A percentile compares a stretch with the other conserved stretches of the same genome.
Conservation (phyloP, 495 filamentous ascomycete genomes). For the Neurospora sp. region DNA sequence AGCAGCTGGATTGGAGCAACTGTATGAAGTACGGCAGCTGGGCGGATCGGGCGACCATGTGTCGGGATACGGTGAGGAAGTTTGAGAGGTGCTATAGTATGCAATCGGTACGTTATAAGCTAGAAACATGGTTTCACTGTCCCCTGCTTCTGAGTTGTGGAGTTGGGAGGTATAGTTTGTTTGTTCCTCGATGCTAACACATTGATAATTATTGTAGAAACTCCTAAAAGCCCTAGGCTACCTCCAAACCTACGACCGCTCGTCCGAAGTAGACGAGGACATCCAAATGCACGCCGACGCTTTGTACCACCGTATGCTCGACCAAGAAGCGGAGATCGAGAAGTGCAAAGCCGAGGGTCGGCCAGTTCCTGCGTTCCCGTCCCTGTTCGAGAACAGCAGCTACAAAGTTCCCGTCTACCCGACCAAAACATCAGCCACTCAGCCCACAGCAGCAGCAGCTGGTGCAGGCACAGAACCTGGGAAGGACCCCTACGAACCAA, state of each 20-base stretch:
- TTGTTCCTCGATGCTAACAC: not conserved
- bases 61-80: conserved; percentile 53
- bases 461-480: not conserved
- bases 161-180: not conserved
- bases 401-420: conserved; percentile 8
- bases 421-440: conserved; percentile 14
- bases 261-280: conserved; percentile 62
- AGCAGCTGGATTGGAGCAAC: conserved; percentile 61
- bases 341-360: conserved; percentile 54
- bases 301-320: conserved; percentile 75
- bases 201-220: conserved; percentile 37
- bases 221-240: conserved; percentile 91
- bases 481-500: conserved; percentile 16
- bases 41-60: conserved; percentile 57
- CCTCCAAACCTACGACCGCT: conserved; percentile 51
- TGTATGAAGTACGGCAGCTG: conserved; percentile 63
- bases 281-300: conserved; percentile 95
- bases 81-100: conserved; percentile 75
- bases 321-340: conserved; percentile 59
- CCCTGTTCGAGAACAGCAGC: conserved; percentile 27
- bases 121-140: not conserved
- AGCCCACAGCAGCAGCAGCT: not conserved
- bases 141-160: not conserved
- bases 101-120: conserved; percentile 52
- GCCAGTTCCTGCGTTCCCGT: conserved; percentile 38